phyloP scores from a whole-genome alignment of 2,329 filamentous ascomycete species.

The Penicillium nordicum region DNA sequence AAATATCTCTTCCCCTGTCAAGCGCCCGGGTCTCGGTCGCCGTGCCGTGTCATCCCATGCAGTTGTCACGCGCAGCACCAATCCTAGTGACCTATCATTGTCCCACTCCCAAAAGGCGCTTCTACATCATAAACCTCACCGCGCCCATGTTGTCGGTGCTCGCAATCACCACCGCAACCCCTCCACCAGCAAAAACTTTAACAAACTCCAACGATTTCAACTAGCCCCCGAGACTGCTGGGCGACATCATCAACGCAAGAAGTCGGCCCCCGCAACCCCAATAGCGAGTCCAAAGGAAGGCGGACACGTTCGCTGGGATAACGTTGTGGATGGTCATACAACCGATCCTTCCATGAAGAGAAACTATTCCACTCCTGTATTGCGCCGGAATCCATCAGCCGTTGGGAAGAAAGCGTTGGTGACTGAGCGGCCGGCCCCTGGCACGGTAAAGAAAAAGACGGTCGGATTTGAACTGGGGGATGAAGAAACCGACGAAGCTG shows the following conservation, averaged over 20 bases:
- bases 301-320: conserved; percentile 43
- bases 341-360: conserved; percentile 42
- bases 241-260: conserved; percentile 46
- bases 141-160: conserved; percentile 43
- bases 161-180: conserved; percentile 42
- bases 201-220: conserved; percentile 42
- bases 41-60: conserved; percentile 42
- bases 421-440: conserved; percentile 33
- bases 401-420: conserved; percentile 40
- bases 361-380: conserved; percentile 44
- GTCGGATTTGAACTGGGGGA: conserved; percentile 47
- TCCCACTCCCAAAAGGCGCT: conserved; percentile 32
- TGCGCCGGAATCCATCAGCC: conserved; percentile 40
- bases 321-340: conserved; percentile 35
- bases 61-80: conserved; percentile 35
- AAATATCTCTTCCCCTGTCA: conserved; percentile 38
- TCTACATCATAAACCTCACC: conserved; percentile 38
- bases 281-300: conserved; percentile 40
- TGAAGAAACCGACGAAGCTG: conserved; percentile 44
- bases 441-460: conserved; percentile 44
- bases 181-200: conserved; percentile 44
- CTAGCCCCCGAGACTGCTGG: conserved; percentile 29
- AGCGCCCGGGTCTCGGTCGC: conserved; percentile 40
- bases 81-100: conserved; percentile 31
- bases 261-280: conserved; percentile 45